Evolutionary conservation across 1,284 basidiomycete species (phyloP), one percentile per base, ranked within the genome.

Genomic region (Pisolithus thermaeus): DNA sequence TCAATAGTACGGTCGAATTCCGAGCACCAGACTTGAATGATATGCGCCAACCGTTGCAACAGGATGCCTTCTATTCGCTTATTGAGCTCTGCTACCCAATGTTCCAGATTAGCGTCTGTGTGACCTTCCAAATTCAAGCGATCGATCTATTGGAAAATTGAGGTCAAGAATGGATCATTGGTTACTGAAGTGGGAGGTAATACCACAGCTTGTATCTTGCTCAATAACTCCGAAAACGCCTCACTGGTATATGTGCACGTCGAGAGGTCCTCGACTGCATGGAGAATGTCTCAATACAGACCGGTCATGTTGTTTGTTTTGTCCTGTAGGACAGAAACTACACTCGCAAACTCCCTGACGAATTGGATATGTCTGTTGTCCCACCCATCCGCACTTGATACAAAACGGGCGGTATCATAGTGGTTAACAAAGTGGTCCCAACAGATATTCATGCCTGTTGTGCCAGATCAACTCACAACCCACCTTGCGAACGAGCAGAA

Each of bases 121-220:
- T 96, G 98, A 9, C 96, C 95, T 64, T 97, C 94, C 57, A 99
- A 72, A 64, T 97, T 98, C 58, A 99, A 78, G 48, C 87, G 83
- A 70, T 99, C 97, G 57, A 98, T 92, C 84, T 92, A 56, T 4
- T 41, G 30, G 23, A 41, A 40, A 45, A 8, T 37, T 25, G 14
- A 1, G n/a, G 25, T 30, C 25, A 59, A n/a, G 53, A 32, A 49
- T 27, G 56, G 46, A 12, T 39, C 18, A 23, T 14, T 8, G 16
- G 18, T 16, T 4, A n/a, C 23, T 30, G 7, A 23, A 47, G 14
- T 51, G 30, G 7, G 45, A 20, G 49, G 40, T 16, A 85, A 52
- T 61, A 91, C 89, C 14, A 88, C 91, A 59, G 87, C 83, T 67
- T 99, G 97, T 32, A 99, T 79, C 62, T 84, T 87, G 35, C 77